phyloP scores from a whole-genome alignment of 2,329 filamentous ascomycete species.

The Cladorrhinum sp. region DNA sequence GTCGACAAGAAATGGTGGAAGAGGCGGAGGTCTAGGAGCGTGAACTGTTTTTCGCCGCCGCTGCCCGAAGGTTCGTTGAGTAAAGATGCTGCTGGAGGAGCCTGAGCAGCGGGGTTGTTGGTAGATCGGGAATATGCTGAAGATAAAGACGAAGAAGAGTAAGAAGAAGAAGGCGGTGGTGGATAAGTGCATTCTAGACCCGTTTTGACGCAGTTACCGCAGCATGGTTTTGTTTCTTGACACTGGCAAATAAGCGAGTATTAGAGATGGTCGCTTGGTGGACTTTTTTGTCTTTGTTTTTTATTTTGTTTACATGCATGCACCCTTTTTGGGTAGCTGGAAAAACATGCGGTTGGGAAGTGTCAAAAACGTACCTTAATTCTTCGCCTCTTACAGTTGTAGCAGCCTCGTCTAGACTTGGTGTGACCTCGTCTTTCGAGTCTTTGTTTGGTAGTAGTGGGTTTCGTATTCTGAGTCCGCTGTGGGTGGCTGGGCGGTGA shows the following conservation, averaged over 20 bases:
- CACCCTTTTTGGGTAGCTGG: background rate
- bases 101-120: background rate
- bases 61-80: constrained; percentile 30
- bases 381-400: constrained; percentile 63
- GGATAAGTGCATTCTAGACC: constrained; percentile 31
- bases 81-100: background rate
- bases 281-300: no score
- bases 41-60: constrained; percentile 57
- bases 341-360: background rate
- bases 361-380: constrained; percentile 54
- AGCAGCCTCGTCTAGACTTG: constrained; percentile 64
- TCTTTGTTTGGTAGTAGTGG: constrained; percentile 34
- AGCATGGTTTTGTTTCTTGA: constrained; percentile 62
- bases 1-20: constrained; percentile 64
- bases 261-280: no score
- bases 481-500: background rate
- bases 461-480: background rate
- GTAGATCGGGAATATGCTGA: no score
- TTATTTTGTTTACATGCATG: background rate
- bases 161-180: background rate
- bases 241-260: constrained; percentile 43
- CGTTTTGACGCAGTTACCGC: constrained; percentile 61
- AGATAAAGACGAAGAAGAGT: no score
- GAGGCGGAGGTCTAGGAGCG: constrained; percentile 63
- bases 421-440: constrained; percentile 61